Base-by-base conservation (phyloP, 2,329 filamentous ascomycete species). In the Lithohypha guttulata region DNA sequence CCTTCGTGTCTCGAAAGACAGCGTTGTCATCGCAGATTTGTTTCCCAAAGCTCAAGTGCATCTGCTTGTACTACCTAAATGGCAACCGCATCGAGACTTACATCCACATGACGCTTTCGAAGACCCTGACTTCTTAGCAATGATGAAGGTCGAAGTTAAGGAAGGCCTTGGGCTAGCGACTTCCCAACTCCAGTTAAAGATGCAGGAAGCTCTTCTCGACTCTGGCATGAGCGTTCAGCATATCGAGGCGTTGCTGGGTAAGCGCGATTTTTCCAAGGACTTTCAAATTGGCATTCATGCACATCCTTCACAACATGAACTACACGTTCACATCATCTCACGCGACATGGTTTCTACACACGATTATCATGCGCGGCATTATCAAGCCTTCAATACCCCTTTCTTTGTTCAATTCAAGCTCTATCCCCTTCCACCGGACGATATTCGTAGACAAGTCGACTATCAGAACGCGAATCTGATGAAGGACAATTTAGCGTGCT, bases 41-140 rank as follows among this genome's bases (percentile, higher is more conserved):
- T 98, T 77, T 56, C 87, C 91, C 6, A 98, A 96, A 60, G 75
- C 82, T 3, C 77, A 74, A 3, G 69, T 95, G 2, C 91, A 98
- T 63, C 70, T 84, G 1, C 81, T 98, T 2, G 74, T 96, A n/a
- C 75, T 96, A 4, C 84, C 87, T 5, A 81, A 87, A 34, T 74
- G 80, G 28, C 55, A 67, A 1, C 53, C 58, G 2, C 74, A 77
- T 54, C 75, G 69, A 50, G 63, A 69, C 4, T 63, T 76, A 8
- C 81, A 93, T 51, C 87, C 87, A 0, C 80, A 89, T 53, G 73
- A 81, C 14, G 84, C 83, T 3, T 77, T 94, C 50, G 70, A 79
- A 20, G 78, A 93, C 56, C 46, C 64, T 1, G 66, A 59, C 1
- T 93, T 96, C 58, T 73, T 91, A 1, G 64, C 62, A 2, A 63